Percentiles rank a stretch among this genome's conserved stretches.
Evolutionary conservation across 352 stramenopile species (phyloP).

Genomic region (Phytophthora citrophthora): DNA sequence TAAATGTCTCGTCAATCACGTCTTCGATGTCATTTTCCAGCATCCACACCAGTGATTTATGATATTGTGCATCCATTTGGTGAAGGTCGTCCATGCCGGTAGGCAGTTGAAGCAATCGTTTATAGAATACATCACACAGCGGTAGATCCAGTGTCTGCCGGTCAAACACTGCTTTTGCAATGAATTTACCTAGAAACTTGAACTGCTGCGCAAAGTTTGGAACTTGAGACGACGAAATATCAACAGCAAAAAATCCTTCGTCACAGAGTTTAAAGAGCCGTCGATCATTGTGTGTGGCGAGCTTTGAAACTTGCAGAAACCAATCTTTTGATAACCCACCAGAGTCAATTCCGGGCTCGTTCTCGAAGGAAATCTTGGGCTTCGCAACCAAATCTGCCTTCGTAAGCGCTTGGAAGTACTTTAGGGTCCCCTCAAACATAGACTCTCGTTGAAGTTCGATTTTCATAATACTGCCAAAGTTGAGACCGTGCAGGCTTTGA

Average conservation of each 20-base stretch:
- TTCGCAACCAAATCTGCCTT: constrained; percentile 69
- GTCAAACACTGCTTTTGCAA: constrained; percentile 89
- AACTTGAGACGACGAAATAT: constrained; percentile 40
- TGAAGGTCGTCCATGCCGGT: constrained; percentile 66
- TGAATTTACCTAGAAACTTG: constrained; percentile 77
- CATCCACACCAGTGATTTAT: constrained; percentile 88
- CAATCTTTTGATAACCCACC: constrained; percentile 91
- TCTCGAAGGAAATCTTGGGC: constrained; percentile 80
- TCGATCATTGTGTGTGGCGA: constrained; percentile 38
- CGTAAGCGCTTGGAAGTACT: constrained; percentile 51
- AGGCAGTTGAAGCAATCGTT: constrained; percentile 60
- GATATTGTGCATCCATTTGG: constrained; percentile 79
- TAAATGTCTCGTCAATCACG: constrained; percentile 89
- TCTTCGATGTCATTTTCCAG: constrained; percentile 81
- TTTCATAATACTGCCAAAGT: constrained; percentile 43
- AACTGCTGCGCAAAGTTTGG: constrained; percentile 51
- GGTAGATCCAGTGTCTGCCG: constrained; percentile 83
- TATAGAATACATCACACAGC: constrained; percentile 77
- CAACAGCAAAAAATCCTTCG: constrained; percentile 54
- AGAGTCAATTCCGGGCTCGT: constrained; percentile 88
- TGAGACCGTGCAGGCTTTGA: constrained; percentile 38
- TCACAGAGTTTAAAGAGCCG: constrained; percentile 67
- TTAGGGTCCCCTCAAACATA: constrained; percentile 77
- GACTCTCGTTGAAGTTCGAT: constrained; percentile 59
- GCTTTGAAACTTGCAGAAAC: constrained; percentile 82